Conservation (phyloP, 352 stramenopile species). For the Globisporangium cederbergense region DNA sequence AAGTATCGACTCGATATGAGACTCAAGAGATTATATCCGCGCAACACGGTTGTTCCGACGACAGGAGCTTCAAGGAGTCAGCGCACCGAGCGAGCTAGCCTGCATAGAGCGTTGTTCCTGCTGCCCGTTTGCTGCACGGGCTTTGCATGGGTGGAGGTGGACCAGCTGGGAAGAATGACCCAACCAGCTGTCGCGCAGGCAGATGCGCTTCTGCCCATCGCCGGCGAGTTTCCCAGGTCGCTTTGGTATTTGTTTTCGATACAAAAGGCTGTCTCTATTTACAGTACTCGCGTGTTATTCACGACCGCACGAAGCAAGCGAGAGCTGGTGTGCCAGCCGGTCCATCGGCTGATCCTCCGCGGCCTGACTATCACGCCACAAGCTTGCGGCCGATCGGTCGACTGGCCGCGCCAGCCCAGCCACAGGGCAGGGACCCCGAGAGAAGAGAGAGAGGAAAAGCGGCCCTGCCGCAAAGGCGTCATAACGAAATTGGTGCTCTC, state of each 20-base stretch:
- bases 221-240: slow-evolving; percentile 11
- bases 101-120: background rate
- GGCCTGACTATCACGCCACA: background rate
- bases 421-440: background rate
- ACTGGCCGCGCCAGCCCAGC: background rate
- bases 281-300: slow-evolving; percentile 2
- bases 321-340: slow-evolving; percentile 14
- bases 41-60: slow-evolving; percentile 3
- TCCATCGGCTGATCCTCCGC: slow-evolving; percentile 5
- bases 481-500: slow-evolving; percentile 23
- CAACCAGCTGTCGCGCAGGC: slow-evolving; percentile 16
- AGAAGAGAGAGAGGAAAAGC: background rate
- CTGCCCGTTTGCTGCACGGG: slow-evolving; percentile 6
- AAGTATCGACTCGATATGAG: background rate
- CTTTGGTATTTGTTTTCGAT: background rate
- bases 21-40: background rate
- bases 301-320: slow-evolving; percentile 1
- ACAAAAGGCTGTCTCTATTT: slow-evolving; percentile 12
- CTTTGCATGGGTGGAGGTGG: slow-evolving; percentile 15
- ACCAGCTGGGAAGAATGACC: slow-evolving; percentile 22
- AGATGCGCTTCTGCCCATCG: slow-evolving; percentile 16
- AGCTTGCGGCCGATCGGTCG: background rate
- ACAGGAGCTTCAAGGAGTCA: slow-evolving; percentile 18
- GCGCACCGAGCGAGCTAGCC: background rate
- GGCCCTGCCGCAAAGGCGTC: background rate